These are phyloP conservation scores for Mortierella sp. DNA, from an alignment of 371 early-diverging fungal species.

Conservation along the genomic window DNA sequence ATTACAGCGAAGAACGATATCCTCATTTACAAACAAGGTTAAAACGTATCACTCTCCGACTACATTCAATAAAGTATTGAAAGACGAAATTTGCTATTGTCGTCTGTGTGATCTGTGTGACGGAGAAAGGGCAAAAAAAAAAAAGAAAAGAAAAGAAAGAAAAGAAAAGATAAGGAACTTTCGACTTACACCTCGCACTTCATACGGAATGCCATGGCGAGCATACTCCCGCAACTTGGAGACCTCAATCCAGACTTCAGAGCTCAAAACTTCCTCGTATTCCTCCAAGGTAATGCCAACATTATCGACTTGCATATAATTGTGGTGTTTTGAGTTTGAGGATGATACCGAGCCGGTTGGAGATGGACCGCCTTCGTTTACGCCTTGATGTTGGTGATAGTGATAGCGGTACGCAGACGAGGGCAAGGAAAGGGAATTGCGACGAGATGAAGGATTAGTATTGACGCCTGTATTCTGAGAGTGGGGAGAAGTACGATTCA, in stretches of 20 bases:
- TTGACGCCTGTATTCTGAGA: background rate
- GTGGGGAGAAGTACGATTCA: background rate
- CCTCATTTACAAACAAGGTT: background rate
- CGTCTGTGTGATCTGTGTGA: background rate
- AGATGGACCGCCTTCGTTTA: slow-evolving; percentile 1
- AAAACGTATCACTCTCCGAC: background rate
- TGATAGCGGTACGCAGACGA: slow-evolving; percentile 4
- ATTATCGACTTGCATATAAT: slow-evolving; percentile 19
- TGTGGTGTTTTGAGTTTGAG: background rate
- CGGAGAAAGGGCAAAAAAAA: background rate
- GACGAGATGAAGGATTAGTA: background rate
- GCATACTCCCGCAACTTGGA: slow-evolving; percentile 83
- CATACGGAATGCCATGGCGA: slow-evolving; percentile 86
- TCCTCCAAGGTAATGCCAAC: slow-evolving; percentile 64
- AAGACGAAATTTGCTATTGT: background rate
- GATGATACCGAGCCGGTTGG: slow-evolving; percentile 14
- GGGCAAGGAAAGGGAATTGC: background rate
- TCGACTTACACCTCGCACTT: slow-evolving; percentile 80
- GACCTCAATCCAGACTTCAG: slow-evolving; percentile 89
- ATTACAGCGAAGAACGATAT: background rate
- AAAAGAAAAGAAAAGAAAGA: slow-evolving; percentile 3
- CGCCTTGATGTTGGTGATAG: slow-evolving; percentile 9
- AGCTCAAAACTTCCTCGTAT: slow-evolving; percentile 81
- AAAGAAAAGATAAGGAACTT: background rate
- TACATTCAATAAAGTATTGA: background rate